Percentiles rank a stretch among this genome's conserved stretches.
Evolutionary conservation across 2,329 filamentous ascomycete species (phyloP).

Genomic region (Davidsoniella neocaledoniae): DNA sequence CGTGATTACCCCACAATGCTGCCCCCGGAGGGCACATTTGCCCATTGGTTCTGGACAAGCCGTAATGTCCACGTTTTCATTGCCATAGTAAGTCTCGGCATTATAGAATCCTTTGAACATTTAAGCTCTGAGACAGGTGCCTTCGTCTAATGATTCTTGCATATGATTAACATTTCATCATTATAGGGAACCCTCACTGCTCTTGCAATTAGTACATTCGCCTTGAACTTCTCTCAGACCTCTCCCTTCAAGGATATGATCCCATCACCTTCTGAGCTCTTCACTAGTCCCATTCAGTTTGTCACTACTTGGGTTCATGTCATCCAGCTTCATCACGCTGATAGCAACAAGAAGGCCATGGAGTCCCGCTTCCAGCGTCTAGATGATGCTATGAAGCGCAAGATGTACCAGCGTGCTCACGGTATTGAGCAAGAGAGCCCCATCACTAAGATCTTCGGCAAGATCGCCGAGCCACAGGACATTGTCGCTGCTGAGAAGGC

Average conservation of each 20-base stretch:
- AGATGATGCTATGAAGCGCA: constrained; percentile 77
- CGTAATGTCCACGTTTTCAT: constrained; percentile 64
- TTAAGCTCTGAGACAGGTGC: neutral
- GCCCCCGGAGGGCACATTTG: constrained; percentile 64
- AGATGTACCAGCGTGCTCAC: constrained; percentile 71
- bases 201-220: constrained; percentile 56
- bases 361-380: constrained; percentile 57
- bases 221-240: constrained; percentile 59
- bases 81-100: constrained; percentile 46
- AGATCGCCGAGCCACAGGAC: constrained; percentile 21
- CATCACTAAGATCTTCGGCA: constrained; percentile 29
- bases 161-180: neutral
- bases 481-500: constrained; percentile 22
- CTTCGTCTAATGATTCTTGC: neutral
- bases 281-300: constrained; percentile 53
- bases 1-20: constrained; percentile 80
- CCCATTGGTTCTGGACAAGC: constrained; percentile 72
- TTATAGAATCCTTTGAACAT: too few relatives aligned
- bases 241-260: constrained; percentile 70
- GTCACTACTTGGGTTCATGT: constrained; percentile 51
- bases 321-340: constrained; percentile 57
- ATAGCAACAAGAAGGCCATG: constrained; percentile 48
- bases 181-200: constrained; percentile 45
- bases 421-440: constrained; percentile 51
- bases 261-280: constrained; percentile 51